Conservation (phyloP, 257 asterid genomes). For the Fraxinus cuspidata region DNA sequence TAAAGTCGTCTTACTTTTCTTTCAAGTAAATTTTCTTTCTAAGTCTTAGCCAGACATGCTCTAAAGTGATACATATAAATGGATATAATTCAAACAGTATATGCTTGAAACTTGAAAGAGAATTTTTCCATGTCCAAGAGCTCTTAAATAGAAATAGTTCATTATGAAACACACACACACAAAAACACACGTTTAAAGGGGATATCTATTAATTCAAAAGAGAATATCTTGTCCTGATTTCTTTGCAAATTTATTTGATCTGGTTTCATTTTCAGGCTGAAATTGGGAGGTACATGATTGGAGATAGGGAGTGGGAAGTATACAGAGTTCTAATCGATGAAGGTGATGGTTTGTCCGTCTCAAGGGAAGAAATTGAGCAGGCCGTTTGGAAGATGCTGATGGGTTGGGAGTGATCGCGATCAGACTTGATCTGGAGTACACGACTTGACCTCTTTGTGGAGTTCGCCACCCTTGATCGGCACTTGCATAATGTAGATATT, state of each 20-base stretch:
- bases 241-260: neutral
- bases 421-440: too few relatives aligned
- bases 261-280: conserved; percentile 42
- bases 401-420: conserved; percentile 43
- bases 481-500: too few relatives aligned
- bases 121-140: too few relatives aligned
- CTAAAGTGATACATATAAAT: neutral
- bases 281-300: conserved; percentile 45
- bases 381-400: conserved; percentile 55
- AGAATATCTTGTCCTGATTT: too few relatives aligned
- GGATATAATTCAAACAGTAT: too few relatives aligned
- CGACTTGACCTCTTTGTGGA: too few relatives aligned
- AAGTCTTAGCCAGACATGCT: neutral
- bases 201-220: too few relatives aligned
- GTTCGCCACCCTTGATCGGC: too few relatives aligned
- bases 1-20: neutral
- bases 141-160: too few relatives aligned
- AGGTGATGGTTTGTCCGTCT: conserved; percentile 42
- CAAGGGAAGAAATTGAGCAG: conserved; percentile 40
- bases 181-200: too few relatives aligned
- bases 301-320: conserved; percentile 55
- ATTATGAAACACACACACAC: too few relatives aligned
- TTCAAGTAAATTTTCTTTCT: neutral
- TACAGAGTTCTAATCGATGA: conserved; percentile 53
- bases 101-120: too few relatives aligned